These are phyloP conservation scores for Sporothrix curviconia DNA, from an alignment of 2,329 filamentous ascomycete species.

Conservation along the genomic window DNA sequence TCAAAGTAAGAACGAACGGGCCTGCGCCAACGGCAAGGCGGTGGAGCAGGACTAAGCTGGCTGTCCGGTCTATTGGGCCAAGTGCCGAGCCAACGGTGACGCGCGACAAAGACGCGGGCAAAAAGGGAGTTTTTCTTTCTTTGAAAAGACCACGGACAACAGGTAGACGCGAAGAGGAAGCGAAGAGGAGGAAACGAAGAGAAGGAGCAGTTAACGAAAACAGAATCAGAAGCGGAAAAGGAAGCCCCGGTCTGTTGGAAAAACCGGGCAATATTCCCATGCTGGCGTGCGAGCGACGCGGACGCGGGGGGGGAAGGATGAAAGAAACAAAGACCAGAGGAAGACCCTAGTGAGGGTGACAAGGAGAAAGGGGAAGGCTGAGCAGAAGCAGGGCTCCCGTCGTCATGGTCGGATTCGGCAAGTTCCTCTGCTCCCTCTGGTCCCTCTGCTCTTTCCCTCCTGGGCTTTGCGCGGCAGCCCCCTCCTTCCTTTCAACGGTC, in stretches of 20 bases:
- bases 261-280: no score
- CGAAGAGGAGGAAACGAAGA: background rate
- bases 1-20: no score
- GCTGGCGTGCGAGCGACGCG: no score
- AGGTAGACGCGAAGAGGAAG: background rate
- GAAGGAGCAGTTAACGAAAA: background rate
- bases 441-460: background rate
- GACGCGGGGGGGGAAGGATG: no score
- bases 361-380: no score
- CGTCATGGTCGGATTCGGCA: background rate
- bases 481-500: background rate
- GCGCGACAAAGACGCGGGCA: slow-evolving; percentile 10
- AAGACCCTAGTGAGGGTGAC: no score
- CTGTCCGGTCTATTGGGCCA: slow-evolving; percentile 11
- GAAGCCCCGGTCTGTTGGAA: no score
- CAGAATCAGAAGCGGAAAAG: no score
- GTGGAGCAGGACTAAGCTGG: slow-evolving; percentile 17
- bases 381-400: no score
- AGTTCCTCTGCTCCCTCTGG: no score
- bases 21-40: background rate
- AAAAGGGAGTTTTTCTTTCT: no score
- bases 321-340: no score
- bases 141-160: background rate
- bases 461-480: background rate
- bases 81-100: slow-evolving; percentile 17